Conservation (phyloP, 148 eudicot genomes). For the Rhododendron molle region DNA sequence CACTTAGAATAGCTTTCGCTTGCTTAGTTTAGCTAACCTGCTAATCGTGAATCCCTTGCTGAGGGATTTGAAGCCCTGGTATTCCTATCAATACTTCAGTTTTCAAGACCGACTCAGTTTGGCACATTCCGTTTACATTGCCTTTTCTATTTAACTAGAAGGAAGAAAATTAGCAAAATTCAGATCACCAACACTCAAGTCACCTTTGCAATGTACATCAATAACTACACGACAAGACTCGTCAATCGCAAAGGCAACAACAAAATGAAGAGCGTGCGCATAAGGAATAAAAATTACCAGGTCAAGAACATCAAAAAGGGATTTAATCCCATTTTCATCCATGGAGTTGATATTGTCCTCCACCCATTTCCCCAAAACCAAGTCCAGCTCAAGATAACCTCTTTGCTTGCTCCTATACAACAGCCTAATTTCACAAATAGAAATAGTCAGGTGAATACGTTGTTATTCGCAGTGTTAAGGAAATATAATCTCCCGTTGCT, state of each 20-base stretch:
- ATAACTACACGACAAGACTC: background rate
- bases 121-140: no score
- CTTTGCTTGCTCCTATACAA: constrained; percentile 95
- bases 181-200: background rate
- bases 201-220: background rate
- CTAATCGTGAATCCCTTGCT: no score
- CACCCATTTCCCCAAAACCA: constrained; percentile 94
- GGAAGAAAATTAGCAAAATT: no score
- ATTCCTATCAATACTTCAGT: no score
- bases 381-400: constrained; percentile 87
- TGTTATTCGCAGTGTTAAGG: background rate
- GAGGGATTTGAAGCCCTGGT: no score
- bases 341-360: constrained; percentile 74
- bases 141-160: no score
- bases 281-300: constrained; percentile 39
- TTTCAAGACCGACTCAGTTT: no score
- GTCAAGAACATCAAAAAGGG: constrained; percentile 85
- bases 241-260: background rate
- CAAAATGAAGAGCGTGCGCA: background rate
- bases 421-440: constrained; percentile 36
- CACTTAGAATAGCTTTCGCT: background rate
- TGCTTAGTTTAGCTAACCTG: no score
- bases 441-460: background rate
- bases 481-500: no score
- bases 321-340: constrained; percentile 73